A percentile compares a stretch with the other conserved stretches of the same genome.
These are phyloP conservation scores for Fraxinus velutina DNA, from an alignment of 305 asterid species.

Conservation along the genomic window DNA sequence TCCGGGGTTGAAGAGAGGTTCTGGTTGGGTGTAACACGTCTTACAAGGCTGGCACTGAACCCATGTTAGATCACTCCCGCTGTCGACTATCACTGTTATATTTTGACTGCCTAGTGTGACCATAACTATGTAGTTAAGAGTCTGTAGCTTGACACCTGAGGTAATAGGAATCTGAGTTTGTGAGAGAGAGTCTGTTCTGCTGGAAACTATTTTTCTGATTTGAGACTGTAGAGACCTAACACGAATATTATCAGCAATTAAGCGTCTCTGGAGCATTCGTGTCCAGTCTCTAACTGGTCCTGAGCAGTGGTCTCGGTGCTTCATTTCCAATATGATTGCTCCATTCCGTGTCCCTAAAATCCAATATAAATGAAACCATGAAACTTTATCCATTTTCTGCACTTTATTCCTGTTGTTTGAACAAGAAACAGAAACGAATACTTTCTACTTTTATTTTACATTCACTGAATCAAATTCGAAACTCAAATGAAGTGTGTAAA, in stretches of 20 bases:
- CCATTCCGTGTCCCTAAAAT: constrained; percentile 56
- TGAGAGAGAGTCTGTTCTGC: constrained; percentile 30
- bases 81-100: constrained; percentile 70
- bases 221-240: constrained; percentile 57
- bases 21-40: constrained; percentile 64
- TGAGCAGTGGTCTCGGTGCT: constrained; percentile 47
- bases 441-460: neutral
- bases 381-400: neutral
- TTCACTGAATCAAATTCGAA: neutral
- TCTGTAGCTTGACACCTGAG: constrained; percentile 64
- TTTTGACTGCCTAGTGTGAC: constrained; percentile 55
- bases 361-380: neutral
- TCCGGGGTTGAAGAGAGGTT: constrained; percentile 66
- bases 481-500: neutral
- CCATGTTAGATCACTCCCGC: constrained; percentile 87
- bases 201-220: constrained; percentile 33
- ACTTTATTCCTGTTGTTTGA: neutral
- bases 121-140: constrained; percentile 67
- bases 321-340: constrained; percentile 68
- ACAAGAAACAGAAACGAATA: neutral
- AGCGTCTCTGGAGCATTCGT: constrained; percentile 29
- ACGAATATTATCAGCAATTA: constrained; percentile 43
- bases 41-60: constrained; percentile 84
- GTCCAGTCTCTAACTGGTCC: constrained; percentile 31
- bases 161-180: constrained; percentile 47